Percentiles rank a stretch among this genome's conserved stretches.
phyloP scores from a whole-genome alignment of 2,329 filamentous ascomycete species.

The Aspergillus fumigatiaffinis region DNA sequence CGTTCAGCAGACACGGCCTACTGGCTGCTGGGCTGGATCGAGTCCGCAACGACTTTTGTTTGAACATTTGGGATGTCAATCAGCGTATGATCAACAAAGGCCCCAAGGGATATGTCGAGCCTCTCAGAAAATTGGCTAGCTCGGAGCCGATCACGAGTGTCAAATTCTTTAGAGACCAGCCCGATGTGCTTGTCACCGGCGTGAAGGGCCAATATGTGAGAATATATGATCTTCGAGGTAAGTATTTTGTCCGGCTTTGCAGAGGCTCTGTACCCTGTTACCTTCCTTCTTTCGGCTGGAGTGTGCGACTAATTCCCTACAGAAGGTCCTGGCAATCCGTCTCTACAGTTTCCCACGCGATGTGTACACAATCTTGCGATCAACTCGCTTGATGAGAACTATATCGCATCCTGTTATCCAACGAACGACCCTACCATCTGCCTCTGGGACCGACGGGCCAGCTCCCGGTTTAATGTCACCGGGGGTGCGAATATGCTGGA shows the following conservation, averaged over 20 bases:
- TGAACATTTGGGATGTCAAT: slow-evolving; percentile 63
- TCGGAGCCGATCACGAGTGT: slow-evolving; percentile 62
- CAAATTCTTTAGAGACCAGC: slow-evolving; percentile 59
- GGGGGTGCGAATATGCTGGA: slow-evolving; percentile 29
- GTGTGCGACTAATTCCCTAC: neutral
- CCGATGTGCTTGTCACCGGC: slow-evolving; percentile 58
- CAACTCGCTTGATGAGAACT: slow-evolving; percentile 62
- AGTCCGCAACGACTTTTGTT: slow-evolving; percentile 60
- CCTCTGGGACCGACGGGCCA: slow-evolving; percentile 59
- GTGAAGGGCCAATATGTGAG: slow-evolving; percentile 59
- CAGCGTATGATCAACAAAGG: slow-evolving; percentile 39
- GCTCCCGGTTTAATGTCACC: slow-evolving; percentile 34
- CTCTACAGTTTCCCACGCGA: slow-evolving; percentile 51
- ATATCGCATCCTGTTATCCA: slow-evolving; percentile 57
- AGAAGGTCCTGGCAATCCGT: slow-evolving; percentile 38
- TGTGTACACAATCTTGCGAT: slow-evolving; percentile 63
- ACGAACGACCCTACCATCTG: slow-evolving; percentile 56
- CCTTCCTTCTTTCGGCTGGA: slow-evolving; percentile 2
- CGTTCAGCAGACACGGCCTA: slow-evolving; percentile 54
- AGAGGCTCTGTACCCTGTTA: neutral
- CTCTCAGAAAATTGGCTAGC: slow-evolving; percentile 57
- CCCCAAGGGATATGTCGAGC: slow-evolving; percentile 39
- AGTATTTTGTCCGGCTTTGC: slow-evolving; percentile 13
- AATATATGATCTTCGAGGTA: slow-evolving; percentile 61
- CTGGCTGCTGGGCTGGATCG: slow-evolving; percentile 61